Percentiles rank a stretch among this genome's conserved stretches.
These are phyloP conservation scores for Phialophora tarda DNA, from an alignment of 2,329 filamentous ascomycete genomes.

Conservation along the genomic window DNA sequence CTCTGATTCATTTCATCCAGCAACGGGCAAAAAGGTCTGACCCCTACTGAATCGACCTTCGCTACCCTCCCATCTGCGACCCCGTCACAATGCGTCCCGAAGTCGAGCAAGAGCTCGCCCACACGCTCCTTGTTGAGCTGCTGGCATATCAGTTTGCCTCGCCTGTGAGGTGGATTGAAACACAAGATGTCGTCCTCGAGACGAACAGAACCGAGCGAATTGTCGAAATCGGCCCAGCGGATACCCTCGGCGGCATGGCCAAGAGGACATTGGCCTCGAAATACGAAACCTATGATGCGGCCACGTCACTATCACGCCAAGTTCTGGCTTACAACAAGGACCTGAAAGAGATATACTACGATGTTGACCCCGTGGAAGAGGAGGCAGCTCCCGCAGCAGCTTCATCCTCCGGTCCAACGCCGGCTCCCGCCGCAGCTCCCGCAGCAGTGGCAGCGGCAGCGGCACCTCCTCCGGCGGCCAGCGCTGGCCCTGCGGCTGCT, in stretches of 20 bases:
- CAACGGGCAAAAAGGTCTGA: constrained; percentile 29
- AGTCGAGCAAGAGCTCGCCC: constrained; percentile 98
- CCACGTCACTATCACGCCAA: constrained; percentile 92
- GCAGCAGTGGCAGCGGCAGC: constrained; percentile 59
- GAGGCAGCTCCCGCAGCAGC: constrained; percentile 68
- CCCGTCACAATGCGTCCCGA: constrained; percentile 84
- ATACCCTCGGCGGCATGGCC: constrained; percentile 97
- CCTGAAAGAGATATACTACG: constrained; percentile 98
- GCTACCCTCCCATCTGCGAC: constrained; percentile 16
- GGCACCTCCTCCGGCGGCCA: constrained; percentile 65
- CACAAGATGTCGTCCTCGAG: constrained; percentile 97
- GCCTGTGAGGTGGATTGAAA: constrained; percentile 99
- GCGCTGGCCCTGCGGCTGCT: constrained; percentile 82
- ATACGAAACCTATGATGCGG: constrained; percentile 98
- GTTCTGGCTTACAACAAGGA: constrained; percentile 99
- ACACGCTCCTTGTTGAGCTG: constrained; percentile 97
- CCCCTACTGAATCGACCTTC: not conserved
- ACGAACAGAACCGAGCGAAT: constrained; percentile 96
- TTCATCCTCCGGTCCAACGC: constrained; percentile 50
- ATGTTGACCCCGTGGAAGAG: constrained; percentile 92
- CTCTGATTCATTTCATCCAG: constrained; percentile 42
- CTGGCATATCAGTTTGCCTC: constrained; percentile 99
- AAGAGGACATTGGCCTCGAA: constrained; percentile 94
- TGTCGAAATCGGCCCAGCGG: constrained; percentile 94
- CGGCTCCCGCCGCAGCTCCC: constrained; percentile 62